These are phyloP conservation scores for Micractinium conductrix DNA, from an alignment of 139 green algal genomes.

Conservation along the genomic window DNA sequence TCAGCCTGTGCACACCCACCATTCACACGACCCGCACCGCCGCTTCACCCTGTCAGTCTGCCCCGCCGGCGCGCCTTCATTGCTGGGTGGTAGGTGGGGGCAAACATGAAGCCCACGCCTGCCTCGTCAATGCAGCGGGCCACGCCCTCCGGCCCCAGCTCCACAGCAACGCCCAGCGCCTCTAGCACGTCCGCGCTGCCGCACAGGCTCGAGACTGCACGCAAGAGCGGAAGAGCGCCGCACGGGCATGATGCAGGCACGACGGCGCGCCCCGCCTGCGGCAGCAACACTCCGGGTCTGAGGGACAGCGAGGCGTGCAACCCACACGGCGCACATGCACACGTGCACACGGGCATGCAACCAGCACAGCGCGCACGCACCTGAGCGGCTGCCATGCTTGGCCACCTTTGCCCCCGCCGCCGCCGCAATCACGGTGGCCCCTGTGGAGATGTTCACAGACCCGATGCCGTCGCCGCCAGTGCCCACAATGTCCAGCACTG, in stretches of 20 bases:
- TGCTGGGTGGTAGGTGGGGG: constrained; percentile 83
- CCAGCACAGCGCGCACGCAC: neutral
- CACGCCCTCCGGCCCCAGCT: constrained; percentile 89
- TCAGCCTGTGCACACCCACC: too few species aligned
- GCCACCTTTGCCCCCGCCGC: constrained; percentile 95
- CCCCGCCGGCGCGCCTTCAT: constrained; percentile 62
- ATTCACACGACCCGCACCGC: too few species aligned
- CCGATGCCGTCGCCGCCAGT: constrained; percentile 98
- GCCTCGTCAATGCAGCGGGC: constrained; percentile 82
- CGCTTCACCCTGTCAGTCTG: too few species aligned
- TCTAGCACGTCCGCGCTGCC: constrained; percentile 94
- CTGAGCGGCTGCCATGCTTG: constrained; percentile 96
- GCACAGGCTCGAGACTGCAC: constrained; percentile 89
- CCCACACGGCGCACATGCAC: too few species aligned
- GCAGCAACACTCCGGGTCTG: too few species aligned
- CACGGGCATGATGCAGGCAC: neutral
- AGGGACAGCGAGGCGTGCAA: too few species aligned
- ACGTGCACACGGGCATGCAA: neutral
- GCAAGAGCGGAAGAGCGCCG: neutral
- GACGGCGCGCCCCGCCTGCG: neutral
- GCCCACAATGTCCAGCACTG: constrained; percentile 96
- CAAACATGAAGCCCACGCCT: constrained; percentile 98
- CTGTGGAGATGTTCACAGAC: constrained; percentile 99
- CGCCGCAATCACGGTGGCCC: constrained; percentile 92
- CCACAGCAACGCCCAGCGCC: constrained; percentile 90